Percentiles rank a stretch among this genome's conserved stretches.
Evolutionary conservation across 2,329 filamentous ascomycete genomes (phyloP).

Genomic region (Cryphonectria radicalis): DNA sequence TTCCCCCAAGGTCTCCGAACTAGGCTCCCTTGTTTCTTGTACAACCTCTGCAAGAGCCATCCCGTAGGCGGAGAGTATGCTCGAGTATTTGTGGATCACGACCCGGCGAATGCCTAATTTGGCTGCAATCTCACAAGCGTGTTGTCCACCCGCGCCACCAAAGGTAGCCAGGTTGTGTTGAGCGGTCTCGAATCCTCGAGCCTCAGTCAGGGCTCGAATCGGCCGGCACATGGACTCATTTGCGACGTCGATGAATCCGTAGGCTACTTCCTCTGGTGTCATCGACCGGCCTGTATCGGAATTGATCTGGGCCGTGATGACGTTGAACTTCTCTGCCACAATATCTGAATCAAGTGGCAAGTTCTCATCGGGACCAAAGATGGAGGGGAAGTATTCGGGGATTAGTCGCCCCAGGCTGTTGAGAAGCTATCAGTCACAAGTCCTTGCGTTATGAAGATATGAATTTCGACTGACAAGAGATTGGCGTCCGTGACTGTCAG

Average conservation of each 20-base stretch:
- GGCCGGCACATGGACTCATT: constrained; percentile 87
- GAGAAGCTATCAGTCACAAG: not conserved
- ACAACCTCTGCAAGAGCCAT: constrained; percentile 89
- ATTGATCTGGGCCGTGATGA: constrained; percentile 76
- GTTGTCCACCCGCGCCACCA: constrained; percentile 69
- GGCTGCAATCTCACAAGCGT: constrained; percentile 81
- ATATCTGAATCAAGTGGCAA: constrained; percentile 60
- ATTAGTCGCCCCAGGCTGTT: constrained; percentile 69
- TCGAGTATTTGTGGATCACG: constrained; percentile 79
- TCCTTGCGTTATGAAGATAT: not conserved
- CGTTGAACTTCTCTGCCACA: constrained; percentile 58
- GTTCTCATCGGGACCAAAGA: constrained; percentile 84
- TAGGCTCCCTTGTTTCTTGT: constrained; percentile 79
- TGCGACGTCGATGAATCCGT: constrained; percentile 82
- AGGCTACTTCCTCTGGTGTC: constrained; percentile 77
- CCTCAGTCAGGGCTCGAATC: constrained; percentile 83
- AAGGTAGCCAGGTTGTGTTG: constrained; percentile 72
- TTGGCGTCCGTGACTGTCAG: constrained; percentile 87
- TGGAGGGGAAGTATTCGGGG: constrained; percentile 87
- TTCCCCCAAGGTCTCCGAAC: constrained; percentile 63
- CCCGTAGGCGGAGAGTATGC: constrained; percentile 81
- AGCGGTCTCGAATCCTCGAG: constrained; percentile 83
- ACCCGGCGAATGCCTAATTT: constrained; percentile 81
- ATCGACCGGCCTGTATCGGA: constrained; percentile 70
- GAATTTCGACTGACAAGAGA: constrained; percentile 52